These are phyloP conservation scores for Cucurbita ficifolia DNA, from an alignment of 306 rosid genomes.

Conservation along the genomic window DNA sequence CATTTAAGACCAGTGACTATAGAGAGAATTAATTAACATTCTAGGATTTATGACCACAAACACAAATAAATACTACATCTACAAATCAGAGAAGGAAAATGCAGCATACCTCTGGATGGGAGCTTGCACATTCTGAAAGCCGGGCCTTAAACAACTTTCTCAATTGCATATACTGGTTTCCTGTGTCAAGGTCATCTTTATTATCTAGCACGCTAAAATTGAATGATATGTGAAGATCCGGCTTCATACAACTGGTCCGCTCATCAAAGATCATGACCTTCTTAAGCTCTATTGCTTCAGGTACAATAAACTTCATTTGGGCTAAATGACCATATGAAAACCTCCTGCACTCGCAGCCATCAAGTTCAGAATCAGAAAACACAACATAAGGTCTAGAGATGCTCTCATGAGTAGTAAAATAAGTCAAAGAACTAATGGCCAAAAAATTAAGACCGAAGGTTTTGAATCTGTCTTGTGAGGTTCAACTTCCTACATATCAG, in stretches of 20 bases:
- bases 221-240: slow-evolving; percentile 49
- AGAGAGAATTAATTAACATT: neutral
- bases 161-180: slow-evolving; percentile 14
- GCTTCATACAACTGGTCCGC: slow-evolving; percentile 48
- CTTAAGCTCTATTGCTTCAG: slow-evolving; percentile 51
- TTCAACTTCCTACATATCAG: neutral
- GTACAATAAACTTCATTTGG: slow-evolving; percentile 54
- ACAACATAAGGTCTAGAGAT: neutral
- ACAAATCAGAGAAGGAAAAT: neutral
- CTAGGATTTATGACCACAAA: neutral
- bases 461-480: neutral
- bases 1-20: neutral
- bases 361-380: neutral
- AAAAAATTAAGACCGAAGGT: neutral
- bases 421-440: neutral
- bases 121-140: slow-evolving; percentile 29
- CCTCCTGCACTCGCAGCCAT: slow-evolving; percentile 34
- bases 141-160: slow-evolving; percentile 31
- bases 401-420: neutral
- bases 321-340: slow-evolving; percentile 60
- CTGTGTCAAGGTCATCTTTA: neutral
- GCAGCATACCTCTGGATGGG: slow-evolving; percentile 47
- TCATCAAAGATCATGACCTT: slow-evolving; percentile 34
- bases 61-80: neutral
- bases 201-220: slow-evolving; percentile 17